Base-by-base conservation (phyloP, 768 basidiomycete genomes). In the Agaricus subrufescens region DNA sequence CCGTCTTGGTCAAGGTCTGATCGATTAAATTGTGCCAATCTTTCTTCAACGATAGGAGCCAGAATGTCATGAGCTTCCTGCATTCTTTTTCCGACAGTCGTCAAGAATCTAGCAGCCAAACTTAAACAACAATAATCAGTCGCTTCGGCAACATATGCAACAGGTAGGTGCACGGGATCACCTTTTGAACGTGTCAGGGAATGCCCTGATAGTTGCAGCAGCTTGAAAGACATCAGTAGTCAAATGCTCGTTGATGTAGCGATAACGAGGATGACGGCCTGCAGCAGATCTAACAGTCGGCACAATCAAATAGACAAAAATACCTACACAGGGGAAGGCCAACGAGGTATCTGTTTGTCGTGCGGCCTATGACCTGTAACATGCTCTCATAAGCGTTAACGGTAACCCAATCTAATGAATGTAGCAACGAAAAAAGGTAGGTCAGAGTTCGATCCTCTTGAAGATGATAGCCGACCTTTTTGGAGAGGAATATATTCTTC, bases 301-400 rank as follows among this genome's bases (percentile, higher is more conserved):
- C 6, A 9, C 26, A 42, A 19, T 14, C 40, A 42, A 15, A 27
- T 9, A 8, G 11, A 50, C 10, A 50, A 9, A 39, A 42, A 46
- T 9, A 67, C 74, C 26, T 44, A 79, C 81, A 82, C 1, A 78
- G 49, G 2, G 80, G 78, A 30, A 73, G 63, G 0, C 81, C 83
- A 4, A 83, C 75, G 52, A 83, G 78, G 0, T 73, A 46, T 15
- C 82, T 72, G 58, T 78, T 80, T 47, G 65, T 75, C 3, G 69
- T 64, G 39, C 77, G 71, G 37, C 71, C 68, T 10, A 82, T 62
- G 14, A 82, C 62, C 29, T 67, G 57, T 55, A 63, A 69, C 8
- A 71, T 60, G 0, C 54, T 61, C 1, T 67, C 60, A 6, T 69
- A 30, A 2, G 61, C 67, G 0, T 63, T 61, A 6, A 77, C 50